phyloP scores from a whole-genome alignment of 805 yeast species.

The Cyberlindnera samutprakarnensis region DNA sequence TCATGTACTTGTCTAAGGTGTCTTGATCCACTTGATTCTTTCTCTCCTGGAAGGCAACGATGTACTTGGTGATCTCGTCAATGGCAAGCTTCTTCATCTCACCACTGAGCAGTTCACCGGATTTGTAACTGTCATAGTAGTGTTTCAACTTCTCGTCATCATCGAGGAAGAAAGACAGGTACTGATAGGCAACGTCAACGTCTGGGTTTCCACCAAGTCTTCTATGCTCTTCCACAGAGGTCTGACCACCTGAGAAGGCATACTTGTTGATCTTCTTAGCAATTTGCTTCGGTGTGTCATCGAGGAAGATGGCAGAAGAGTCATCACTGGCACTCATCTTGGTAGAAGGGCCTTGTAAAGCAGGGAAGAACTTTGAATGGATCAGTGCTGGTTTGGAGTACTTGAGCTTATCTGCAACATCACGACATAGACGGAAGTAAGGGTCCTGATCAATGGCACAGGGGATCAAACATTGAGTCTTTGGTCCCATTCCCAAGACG shows the following conservation, averaged over 20 bases:
- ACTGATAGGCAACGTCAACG: conserved; percentile 92
- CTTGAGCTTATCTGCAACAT: conserved; percentile 90
- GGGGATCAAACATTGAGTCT: conserved; percentile 94
- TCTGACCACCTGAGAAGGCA: conserved; percentile 94
- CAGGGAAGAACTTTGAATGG: conserved; percentile 96
- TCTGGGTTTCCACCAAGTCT: conserved; percentile 89
- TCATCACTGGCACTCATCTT: conserved; percentile 96
- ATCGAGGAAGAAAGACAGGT: conserved; percentile 79
- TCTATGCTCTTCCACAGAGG: conserved; percentile 85
- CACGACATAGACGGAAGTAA: conserved; percentile 94
- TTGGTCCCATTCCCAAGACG: conserved; percentile 74
- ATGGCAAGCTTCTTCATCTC: conserved; percentile 89
- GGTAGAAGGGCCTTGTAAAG: conserved; percentile 91
- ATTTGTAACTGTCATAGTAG: conserved; percentile 56
- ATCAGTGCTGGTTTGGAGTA: conserved; percentile 86
- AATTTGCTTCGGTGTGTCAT: conserved; percentile 87
- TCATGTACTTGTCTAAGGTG: conserved; percentile 63
- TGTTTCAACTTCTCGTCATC: conserved; percentile 74
- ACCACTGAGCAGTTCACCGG: conserved; percentile 83
- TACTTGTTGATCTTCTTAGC: conserved; percentile 92
- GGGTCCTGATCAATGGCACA: conserved; percentile 99
- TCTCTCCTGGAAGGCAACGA: conserved; percentile 72
- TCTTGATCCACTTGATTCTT: conserved; percentile 61
- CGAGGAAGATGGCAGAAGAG: conserved; percentile 88
- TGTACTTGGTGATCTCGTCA: conserved; percentile 71